phyloP scores from a whole-genome alignment of 306 rosid species.

The Senna tora region DNA sequence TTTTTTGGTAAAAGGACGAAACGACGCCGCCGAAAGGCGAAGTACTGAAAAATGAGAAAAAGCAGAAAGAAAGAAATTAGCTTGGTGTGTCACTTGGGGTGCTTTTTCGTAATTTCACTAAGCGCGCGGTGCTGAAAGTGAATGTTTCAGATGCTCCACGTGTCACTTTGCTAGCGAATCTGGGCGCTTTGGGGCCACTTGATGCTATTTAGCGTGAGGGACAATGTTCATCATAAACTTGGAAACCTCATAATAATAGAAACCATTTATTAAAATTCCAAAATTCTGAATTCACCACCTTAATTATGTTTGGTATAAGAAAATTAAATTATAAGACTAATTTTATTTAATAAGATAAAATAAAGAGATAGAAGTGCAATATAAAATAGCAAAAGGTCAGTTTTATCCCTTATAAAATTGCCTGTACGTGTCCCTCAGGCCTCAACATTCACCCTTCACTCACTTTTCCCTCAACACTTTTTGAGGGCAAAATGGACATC shows the following conservation, averaged over 20 bases:
- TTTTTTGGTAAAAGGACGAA: background rate
- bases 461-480: no score
- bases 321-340: no score
- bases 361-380: no score
- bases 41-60: no score
- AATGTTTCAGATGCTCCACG: conserved; percentile 43
- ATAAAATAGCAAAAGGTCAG: no score
- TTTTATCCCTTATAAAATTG: no score
- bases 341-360: no score
- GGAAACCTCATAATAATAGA: background rate
- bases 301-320: no score
- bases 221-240: background rate
- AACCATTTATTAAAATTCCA: background rate
- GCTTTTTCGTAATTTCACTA: background rate
- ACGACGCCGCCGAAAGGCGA: conserved; percentile 44
- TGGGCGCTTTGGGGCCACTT: conserved; percentile 25
- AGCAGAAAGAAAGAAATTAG: background rate
- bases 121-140: conserved; percentile 25
- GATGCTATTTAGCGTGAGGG: background rate
- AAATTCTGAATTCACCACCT: background rate
- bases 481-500: no score
- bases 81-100: conserved; percentile 21
- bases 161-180: conserved; percentile 41
- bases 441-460: no score
- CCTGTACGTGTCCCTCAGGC: no score